Evolutionary conservation across 495 filamentous ascomycete species (phyloP).

Genomic region (Glarea lozoyensis): DNA sequence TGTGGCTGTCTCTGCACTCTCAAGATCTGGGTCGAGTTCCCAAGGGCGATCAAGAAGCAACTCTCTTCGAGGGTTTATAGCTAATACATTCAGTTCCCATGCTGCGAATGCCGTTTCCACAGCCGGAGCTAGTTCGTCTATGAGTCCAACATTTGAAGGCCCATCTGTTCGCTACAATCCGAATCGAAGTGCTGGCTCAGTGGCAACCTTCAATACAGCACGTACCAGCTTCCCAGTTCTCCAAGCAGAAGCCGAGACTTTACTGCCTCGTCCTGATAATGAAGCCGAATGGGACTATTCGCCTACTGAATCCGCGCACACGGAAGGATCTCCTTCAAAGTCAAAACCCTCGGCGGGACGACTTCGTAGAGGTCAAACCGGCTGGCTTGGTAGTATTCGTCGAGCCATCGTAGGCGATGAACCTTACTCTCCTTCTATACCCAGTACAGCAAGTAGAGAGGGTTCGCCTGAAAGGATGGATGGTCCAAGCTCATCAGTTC

Average conservation of each 20-base stretch:
- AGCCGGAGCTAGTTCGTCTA: constrained; percentile 5
- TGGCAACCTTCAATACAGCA: constrained; percentile 59
- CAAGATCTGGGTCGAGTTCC: constrained; percentile 14
- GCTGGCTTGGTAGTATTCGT: constrained; percentile 40
- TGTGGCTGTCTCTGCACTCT: constrained; percentile 11
- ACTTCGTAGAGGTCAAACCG: constrained; percentile 6
- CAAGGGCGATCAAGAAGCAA: constrained; percentile 17
- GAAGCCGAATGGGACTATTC: constrained; percentile 40
- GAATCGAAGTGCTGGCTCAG: constrained; percentile 24
- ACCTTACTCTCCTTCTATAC: not conserved
- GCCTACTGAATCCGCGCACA: constrained; percentile 29
- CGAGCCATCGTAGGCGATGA: constrained; percentile 28
- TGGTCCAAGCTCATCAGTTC: not conserved
- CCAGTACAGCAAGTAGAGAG: not conserved
- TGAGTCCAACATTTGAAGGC: constrained; percentile 10
- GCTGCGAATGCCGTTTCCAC: constrained; percentile 4
- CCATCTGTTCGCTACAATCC: not conserved
- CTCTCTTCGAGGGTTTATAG: constrained; percentile 19
- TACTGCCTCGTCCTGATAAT: constrained; percentile 36
- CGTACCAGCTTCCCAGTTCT: constrained; percentile 50
- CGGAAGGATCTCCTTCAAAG: constrained; percentile 36
- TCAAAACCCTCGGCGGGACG: constrained; percentile 8
- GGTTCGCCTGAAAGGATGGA: constrained; percentile 3
- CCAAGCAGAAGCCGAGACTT: constrained; percentile 55
- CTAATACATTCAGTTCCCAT: constrained; percentile 15